phyloP scores from a whole-genome alignment of 2,329 filamentous ascomycete genomes.

The Cucurbitaria berberidis region DNA sequence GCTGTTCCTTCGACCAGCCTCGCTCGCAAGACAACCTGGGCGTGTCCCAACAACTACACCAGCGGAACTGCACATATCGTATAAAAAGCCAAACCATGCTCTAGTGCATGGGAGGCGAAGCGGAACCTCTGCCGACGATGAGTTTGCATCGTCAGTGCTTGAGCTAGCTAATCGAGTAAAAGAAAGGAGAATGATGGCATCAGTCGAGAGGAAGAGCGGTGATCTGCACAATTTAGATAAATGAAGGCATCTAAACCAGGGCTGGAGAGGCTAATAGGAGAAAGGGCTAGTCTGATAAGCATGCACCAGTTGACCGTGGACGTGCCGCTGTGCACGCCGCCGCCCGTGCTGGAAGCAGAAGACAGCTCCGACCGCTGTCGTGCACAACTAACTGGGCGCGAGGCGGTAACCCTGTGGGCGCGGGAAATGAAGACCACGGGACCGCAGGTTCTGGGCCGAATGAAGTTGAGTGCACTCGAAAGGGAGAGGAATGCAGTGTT shows the following conservation, averaged over 20 bases:
- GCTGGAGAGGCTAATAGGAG: slow-evolving; percentile 21
- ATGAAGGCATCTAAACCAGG: slow-evolving; percentile 16
- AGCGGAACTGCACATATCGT: background rate
- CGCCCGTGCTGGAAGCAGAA: slow-evolving; percentile 18
- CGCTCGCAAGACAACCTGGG: background rate
- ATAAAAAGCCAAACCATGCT: background rate
- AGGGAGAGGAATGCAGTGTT: slow-evolving; percentile 16
- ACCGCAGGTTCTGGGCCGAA: slow-evolving; percentile 22
- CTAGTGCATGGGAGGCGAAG: background rate
- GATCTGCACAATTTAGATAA: slow-evolving; percentile 24
- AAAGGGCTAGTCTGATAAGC: slow-evolving; percentile 15
- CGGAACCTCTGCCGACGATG: background rate
- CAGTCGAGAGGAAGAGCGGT: slow-evolving; percentile 4
- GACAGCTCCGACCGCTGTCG: slow-evolving; percentile 20
- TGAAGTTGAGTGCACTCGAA: slow-evolving; percentile 18
- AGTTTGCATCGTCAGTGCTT: slow-evolving; percentile 4
- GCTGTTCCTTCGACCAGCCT: slow-evolving; percentile 12
- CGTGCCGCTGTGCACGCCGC: slow-evolving; percentile 13
- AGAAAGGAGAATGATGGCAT: slow-evolving; percentile 16
- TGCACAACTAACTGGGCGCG: slow-evolving; percentile 38
- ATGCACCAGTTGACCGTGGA: slow-evolving; percentile 14
- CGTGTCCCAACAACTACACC: background rate
- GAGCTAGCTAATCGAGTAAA: slow-evolving; percentile 5
- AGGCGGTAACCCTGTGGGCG: slow-evolving; percentile 32
- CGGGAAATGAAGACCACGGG: slow-evolving; percentile 41